Conservation (phyloP, 805 yeast genomes). For the Candida dendrica region DNA sequence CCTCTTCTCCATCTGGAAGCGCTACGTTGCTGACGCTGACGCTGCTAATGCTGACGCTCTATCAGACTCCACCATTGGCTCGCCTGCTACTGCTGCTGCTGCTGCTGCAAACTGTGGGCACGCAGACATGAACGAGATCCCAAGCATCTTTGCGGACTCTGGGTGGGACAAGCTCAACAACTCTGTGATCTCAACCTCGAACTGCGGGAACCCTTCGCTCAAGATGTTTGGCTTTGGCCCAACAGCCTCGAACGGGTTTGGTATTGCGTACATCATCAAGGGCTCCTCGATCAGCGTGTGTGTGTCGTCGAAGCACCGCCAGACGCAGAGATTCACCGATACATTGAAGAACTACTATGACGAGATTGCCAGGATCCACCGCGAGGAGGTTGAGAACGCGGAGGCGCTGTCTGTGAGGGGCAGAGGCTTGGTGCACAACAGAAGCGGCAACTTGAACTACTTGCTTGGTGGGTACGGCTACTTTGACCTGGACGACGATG, state of each 20-base stretch:
- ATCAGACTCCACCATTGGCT: slow-evolving; percentile 13
- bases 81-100: no score
- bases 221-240: slow-evolving; percentile 90
- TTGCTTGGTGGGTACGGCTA: slow-evolving; percentile 82
- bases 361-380: slow-evolving; percentile 48
- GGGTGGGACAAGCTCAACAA: slow-evolving; percentile 87
- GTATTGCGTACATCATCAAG: slow-evolving; percentile 87
- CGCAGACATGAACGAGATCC: slow-evolving; percentile 34
- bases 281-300: slow-evolving; percentile 72
- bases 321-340: slow-evolving; percentile 69
- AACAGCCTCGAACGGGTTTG: slow-evolving; percentile 82
- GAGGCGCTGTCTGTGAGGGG: slow-evolving; percentile 16
- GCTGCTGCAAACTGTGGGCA: not conserved
- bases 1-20: slow-evolving; percentile 78
- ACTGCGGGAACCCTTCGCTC: slow-evolving; percentile 89
- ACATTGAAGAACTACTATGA: slow-evolving; percentile 56
- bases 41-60: slow-evolving; percentile 3
- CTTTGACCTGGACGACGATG: slow-evolving; percentile 64
- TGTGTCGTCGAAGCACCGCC: slow-evolving; percentile 82
- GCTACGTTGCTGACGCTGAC: slow-evolving; percentile 33
- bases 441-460: slow-evolving; percentile 30
- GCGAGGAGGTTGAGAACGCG: slow-evolving; percentile 17
- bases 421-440: slow-evolving; percentile 16
- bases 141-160: slow-evolving; percentile 71
- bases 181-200: slow-evolving; percentile 74